Conservation (phyloP, 2,329 filamentous ascomycete species). For the Penicillium sumatraense region DNA sequence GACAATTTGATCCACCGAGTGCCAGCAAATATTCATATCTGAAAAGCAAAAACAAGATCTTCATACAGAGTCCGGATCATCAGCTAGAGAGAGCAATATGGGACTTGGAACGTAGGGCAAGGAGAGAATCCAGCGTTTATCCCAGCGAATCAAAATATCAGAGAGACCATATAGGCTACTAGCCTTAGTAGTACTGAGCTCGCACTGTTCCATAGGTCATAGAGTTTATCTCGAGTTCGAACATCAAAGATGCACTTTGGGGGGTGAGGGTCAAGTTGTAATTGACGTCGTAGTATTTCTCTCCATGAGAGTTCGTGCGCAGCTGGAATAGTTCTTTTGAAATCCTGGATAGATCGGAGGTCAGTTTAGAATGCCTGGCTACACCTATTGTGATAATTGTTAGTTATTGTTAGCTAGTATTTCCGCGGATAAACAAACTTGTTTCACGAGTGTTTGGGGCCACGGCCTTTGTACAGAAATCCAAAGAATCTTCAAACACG, state of each 20-base stretch:
- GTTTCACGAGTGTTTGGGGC: constrained; percentile 2
- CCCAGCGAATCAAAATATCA: too few species aligned
- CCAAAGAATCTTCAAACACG: neutral
- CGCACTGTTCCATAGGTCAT: constrained; percentile 28
- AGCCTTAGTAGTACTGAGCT: constrained; percentile 2
- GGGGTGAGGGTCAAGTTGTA: constrained; percentile 24
- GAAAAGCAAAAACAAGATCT: too few species aligned
- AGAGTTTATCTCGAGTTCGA: constrained; percentile 31
- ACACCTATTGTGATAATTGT: constrained; percentile 10
- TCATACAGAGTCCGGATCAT: too few species aligned
- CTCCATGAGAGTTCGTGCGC: constrained; percentile 19
- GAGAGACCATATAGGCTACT: neutral
- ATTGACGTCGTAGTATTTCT: constrained; percentile 14
- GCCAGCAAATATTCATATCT: too few species aligned
- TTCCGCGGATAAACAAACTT: neutral
- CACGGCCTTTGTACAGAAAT: constrained; percentile 7
- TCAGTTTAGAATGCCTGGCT: constrained; percentile 17
- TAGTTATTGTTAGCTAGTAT: too few species aligned
- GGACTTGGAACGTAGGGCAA: too few species aligned
- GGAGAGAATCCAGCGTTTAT: too few species aligned
- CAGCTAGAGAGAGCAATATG: too few species aligned
- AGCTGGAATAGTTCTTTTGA: constrained; percentile 22
- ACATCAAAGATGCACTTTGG: constrained; percentile 27
- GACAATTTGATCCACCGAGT: too few species aligned
- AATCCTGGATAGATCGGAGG: constrained; percentile 25